Conservation (phyloP, 169 alveolate species). For the Eimeria praecox region DNA sequence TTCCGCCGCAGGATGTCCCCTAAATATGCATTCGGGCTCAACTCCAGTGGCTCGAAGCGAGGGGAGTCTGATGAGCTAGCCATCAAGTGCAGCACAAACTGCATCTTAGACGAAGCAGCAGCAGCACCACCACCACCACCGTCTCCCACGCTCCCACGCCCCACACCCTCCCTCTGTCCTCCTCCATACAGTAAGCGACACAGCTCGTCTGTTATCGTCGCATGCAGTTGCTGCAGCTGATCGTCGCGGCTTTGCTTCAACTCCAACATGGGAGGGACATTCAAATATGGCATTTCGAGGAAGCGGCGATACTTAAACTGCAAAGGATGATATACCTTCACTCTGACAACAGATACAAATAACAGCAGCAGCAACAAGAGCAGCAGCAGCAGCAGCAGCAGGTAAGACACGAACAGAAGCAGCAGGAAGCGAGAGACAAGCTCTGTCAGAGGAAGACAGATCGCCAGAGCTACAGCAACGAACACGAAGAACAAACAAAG, state of each 20-base stretch:
- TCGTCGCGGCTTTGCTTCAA: conserved; percentile 16
- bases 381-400: not conserved
- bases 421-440: too few species aligned
- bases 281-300: conserved; percentile 42
- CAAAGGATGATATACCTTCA: conserved; percentile 77
- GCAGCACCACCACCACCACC: not conserved
- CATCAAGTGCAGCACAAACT: conserved; percentile 31
- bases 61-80: not conserved
- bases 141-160: not conserved
- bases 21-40: not conserved
- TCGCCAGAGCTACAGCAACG: not conserved
- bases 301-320: conserved; percentile 71
- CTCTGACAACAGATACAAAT: conserved; percentile 56
- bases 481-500: too few species aligned
- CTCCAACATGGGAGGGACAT: conserved; percentile 63
- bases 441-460: too few species aligned
- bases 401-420: not conserved
- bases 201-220: not conserved
- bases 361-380: not conserved
- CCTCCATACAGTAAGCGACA: conserved; percentile 11
- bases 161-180: not conserved
- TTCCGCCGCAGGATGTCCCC: conserved; percentile 6
- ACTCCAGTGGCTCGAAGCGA: not conserved
- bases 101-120: not conserved
- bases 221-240: conserved; percentile 23